These are phyloP conservation scores for Talaromyces sp. DNA, from an alignment of 2,329 filamentous ascomycete species.

Conservation along the genomic window DNA sequence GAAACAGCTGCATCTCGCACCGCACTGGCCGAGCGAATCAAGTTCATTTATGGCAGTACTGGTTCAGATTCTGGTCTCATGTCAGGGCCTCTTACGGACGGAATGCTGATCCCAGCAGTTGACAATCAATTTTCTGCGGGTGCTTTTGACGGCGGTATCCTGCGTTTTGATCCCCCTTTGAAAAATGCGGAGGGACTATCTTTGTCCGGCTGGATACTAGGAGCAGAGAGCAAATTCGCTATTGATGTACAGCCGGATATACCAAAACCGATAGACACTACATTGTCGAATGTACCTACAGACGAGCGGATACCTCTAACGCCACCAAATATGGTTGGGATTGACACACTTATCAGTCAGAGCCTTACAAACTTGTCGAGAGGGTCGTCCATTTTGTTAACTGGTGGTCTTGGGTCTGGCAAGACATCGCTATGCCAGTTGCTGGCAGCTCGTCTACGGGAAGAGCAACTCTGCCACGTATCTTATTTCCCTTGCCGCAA, in stretches of 20 bases:
- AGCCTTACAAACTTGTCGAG: slow-evolving; percentile 74
- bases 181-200: slow-evolving; percentile 32
- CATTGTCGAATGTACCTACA: slow-evolving; percentile 30
- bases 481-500: slow-evolving; percentile 84
- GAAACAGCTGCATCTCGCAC: slow-evolving; percentile 81
- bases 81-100: slow-evolving; percentile 83
- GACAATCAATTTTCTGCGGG: slow-evolving; percentile 53
- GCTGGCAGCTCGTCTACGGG: slow-evolving; percentile 69
- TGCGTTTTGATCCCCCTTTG: slow-evolving; percentile 68
- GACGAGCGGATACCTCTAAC: slow-evolving; percentile 56
- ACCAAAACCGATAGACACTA: slow-evolving; percentile 56
- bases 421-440: slow-evolving; percentile 79
- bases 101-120: slow-evolving; percentile 68
- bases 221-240: slow-evolving; percentile 68
- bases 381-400: slow-evolving; percentile 83
- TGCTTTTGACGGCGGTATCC: slow-evolving; percentile 77
- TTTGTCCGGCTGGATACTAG: slow-evolving; percentile 65
- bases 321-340: slow-evolving; percentile 70
- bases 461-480: slow-evolving; percentile 72
- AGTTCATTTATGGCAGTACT: slow-evolving; percentile 62
- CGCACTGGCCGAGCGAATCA: slow-evolving; percentile 67
- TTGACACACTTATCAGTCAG: slow-evolving; percentile 71
- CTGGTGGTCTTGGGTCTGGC: slow-evolving; percentile 83
- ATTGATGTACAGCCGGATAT: slow-evolving; percentile 76
- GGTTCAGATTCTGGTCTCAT: slow-evolving; percentile 58